These are phyloP conservation scores for Exophiala bonariae DNA, from an alignment of 2,329 filamentous ascomycete species.

Conservation along the genomic window DNA sequence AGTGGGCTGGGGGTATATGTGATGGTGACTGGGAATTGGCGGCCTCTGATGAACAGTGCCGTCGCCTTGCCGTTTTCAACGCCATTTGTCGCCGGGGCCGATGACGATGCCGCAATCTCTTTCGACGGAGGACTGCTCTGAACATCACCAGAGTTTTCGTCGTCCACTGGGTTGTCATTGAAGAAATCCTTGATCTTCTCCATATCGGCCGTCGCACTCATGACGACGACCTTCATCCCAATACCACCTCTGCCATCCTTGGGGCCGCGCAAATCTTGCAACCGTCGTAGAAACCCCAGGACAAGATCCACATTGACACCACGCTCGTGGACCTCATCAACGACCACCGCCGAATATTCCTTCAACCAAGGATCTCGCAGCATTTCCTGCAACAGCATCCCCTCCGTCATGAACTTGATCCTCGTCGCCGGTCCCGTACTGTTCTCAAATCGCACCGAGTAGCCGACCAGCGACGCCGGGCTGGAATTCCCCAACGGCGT, in stretches of 20 bases:
- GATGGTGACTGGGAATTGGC: slow-evolving; percentile 81
- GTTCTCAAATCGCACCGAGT: slow-evolving; percentile 92
- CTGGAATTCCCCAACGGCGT: slow-evolving; percentile 59
- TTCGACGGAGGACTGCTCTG: too few relatives aligned
- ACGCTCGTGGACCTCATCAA: slow-evolving; percentile 96
- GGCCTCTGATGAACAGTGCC: slow-evolving; percentile 74
- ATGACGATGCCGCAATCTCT: too few relatives aligned
- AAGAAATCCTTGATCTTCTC: slow-evolving; percentile 79
- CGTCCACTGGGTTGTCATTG: slow-evolving; percentile 24
- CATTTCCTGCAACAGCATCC: slow-evolving; percentile 93
- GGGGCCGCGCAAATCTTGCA: slow-evolving; percentile 51
- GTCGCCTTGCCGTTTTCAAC: slow-evolving; percentile 37
- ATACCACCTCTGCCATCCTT: slow-evolving; percentile 63
- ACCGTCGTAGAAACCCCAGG: slow-evolving; percentile 80
- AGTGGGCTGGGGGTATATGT: slow-evolving; percentile 73
- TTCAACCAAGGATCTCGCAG: slow-evolving; percentile 77
- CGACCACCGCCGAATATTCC: slow-evolving; percentile 85
- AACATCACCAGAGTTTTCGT: too few relatives aligned
- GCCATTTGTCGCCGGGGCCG: slow-evolving; percentile 13
- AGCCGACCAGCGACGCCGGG: slow-evolving; percentile 71
- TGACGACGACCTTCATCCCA: slow-evolving; percentile 84
- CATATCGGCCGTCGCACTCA: slow-evolving; percentile 95
- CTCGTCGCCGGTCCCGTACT: slow-evolving; percentile 76
- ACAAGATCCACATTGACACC: slow-evolving; percentile 92
- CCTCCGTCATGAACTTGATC: slow-evolving; percentile 94